phyloP scores from a whole-genome alignment of 2,329 filamentous ascomycete species.

The Aureobasidium sp. region DNA sequence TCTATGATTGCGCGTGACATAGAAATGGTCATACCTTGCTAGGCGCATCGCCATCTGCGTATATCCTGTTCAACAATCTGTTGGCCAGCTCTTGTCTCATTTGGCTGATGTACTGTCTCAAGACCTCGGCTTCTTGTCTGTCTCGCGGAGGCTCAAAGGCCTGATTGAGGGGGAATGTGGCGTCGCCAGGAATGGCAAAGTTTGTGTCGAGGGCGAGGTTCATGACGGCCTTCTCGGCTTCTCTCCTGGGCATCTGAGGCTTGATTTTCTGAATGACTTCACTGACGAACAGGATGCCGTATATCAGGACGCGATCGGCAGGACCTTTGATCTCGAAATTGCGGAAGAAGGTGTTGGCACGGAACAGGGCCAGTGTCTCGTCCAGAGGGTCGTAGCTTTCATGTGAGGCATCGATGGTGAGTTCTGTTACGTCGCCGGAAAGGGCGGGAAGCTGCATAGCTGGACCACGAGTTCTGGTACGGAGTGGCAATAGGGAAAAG shows the following conservation, averaged over 20 bases:
- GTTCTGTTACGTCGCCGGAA: slow-evolving; percentile 47
- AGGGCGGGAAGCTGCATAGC: slow-evolving; percentile 71
- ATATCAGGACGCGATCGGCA: slow-evolving; percentile 88
- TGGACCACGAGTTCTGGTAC: slow-evolving; percentile 91
- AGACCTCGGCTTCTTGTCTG: slow-evolving; percentile 78
- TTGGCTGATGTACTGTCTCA: slow-evolving; percentile 85
- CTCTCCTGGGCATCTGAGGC: slow-evolving; percentile 58
- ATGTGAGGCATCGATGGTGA: slow-evolving; percentile 66
- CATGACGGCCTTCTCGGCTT: slow-evolving; percentile 70
- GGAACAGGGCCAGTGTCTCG: slow-evolving; percentile 86
- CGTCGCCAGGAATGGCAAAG: slow-evolving; percentile 91
- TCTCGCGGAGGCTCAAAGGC: slow-evolving; percentile 86
- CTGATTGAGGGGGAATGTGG: slow-evolving; percentile 88
- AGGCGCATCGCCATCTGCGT: slow-evolving; percentile 63
- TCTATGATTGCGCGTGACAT: not conserved
- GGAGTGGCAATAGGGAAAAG: slow-evolving; percentile 88
- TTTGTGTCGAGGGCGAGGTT: slow-evolving; percentile 87
- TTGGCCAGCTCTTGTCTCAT: slow-evolving; percentile 85
- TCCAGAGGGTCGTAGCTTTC: slow-evolving; percentile 96
- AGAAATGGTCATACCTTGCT: slow-evolving; percentile 45
- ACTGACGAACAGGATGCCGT: slow-evolving; percentile 91
- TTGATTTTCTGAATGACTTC: slow-evolving; percentile 86
- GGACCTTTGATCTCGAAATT: slow-evolving; percentile 99
- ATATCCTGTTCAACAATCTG: slow-evolving; percentile 77
- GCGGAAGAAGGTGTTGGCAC: slow-evolving; percentile 97